phyloP scores from a whole-genome alignment of 768 basidiomycete species.

The Paxillus involutus region DNA sequence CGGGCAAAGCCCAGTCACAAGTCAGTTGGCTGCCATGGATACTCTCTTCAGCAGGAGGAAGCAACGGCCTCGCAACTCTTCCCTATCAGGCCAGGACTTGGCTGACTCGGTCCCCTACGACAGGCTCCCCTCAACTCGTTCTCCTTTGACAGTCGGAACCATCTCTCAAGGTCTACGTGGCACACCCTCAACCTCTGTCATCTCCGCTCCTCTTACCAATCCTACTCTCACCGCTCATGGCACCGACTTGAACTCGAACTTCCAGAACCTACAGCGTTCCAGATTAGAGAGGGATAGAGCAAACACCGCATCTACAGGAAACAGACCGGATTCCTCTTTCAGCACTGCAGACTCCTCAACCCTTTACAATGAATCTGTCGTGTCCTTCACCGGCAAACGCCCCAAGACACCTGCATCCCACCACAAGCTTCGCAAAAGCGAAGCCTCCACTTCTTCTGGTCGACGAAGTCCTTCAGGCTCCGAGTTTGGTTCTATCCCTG shows the following conservation, averaged over 20 bases:
- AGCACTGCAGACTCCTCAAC: conserved; percentile 61
- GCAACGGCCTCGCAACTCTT: conserved; percentile 57
- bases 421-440: conserved; percentile 46
- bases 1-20: conserved; percentile 11
- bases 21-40: conserved; percentile 47
- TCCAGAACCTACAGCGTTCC: conserved; percentile 45
- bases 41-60: conserved; percentile 67
- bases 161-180: conserved; percentile 56
- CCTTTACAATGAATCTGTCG: conserved; percentile 50
- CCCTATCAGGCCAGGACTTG: conserved; percentile 59
- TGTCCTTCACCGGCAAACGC: conserved; percentile 36
- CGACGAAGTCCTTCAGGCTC: conserved; percentile 47
- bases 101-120: conserved; percentile 76
- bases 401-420: conserved; percentile 35
- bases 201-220: conserved; percentile 84
- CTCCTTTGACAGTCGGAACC: conserved; percentile 58
- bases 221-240: conserved; percentile 73
- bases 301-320: conserved; percentile 19
- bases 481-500: conserved; percentile 52
- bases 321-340: conserved; percentile 52
- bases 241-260: conserved; percentile 72
- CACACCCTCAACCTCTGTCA: conserved; percentile 31
- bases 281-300: conserved; percentile 55
- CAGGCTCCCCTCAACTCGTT: conserved; percentile 55
- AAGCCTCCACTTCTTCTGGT: conserved; percentile 53